Evolutionary conservation across 1,284 basidiomycete genomes (phyloP), one percentile per base, ranked within the genome.

Genomic region (Moesziomyces sp.): DNA sequence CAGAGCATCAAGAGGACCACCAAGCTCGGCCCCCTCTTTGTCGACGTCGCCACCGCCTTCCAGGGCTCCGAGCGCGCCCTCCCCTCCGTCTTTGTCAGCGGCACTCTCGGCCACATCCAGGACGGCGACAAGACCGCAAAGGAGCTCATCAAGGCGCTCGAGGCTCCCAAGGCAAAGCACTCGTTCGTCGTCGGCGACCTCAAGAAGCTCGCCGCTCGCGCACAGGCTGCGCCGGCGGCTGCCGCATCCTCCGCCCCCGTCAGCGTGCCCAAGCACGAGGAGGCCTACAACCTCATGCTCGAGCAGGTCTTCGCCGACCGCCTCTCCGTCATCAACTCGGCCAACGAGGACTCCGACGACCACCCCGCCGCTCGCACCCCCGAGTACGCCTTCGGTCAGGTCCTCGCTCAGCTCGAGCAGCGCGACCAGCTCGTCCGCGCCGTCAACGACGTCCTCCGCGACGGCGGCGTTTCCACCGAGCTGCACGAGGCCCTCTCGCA

Each of bases 351-450:
- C 19, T 53, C 58, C 9, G 70, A 76, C 56, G 44, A 77, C 21
- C 78, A 79, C 76, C 79, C 81, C 3, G 71, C 84, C 5, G 92
- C 93, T 14, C 95, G 93, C 18, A 92, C 89, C 40, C 96, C 96
- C 2, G 93, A 98, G 81, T 98, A 92, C 83, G 95, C 96, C 0
- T 89, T 98, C 38, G 95, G 96, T 44, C 91, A 93, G 65, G 90
- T 94, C 46, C 90, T 93, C 28, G 92, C 91, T 5, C 89, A 94
- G 81, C 85, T 93, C 21, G 76, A 80, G 57, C 67, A 77, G 65
- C 59, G 72, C 18, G 78, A 83, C 51, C 59, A 76, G 57, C 77
- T 85, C 18, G 64, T 70, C 19, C 48, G 61, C 28, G 67, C 77
- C 26, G 81, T 83, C 35, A 76, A 79, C 51, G 59, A 74, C 0